A percentile compares a stretch with the other conserved stretches of the same genome.
These are phyloP conservation scores for Xanthoconium separans DNA, from an alignment of 1,284 basidiomycete species.

Conservation along the genomic window DNA sequence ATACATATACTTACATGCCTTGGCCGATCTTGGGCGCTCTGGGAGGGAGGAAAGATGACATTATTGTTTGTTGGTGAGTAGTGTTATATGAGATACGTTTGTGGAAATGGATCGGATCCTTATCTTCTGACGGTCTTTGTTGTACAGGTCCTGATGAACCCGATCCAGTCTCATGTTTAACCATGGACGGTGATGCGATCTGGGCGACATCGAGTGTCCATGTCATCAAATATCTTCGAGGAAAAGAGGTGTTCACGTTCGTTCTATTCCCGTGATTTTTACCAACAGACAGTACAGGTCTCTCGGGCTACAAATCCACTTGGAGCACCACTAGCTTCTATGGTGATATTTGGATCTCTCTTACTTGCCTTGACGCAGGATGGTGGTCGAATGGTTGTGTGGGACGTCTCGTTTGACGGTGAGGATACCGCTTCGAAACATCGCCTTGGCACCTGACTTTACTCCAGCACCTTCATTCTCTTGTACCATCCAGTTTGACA, in stretches of 20 bases:
- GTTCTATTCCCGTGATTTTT: background rate
- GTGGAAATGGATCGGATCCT: background rate
- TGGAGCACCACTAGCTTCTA: conserved; percentile 54
- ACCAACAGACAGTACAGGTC: conserved; percentile 35
- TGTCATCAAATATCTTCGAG: conserved; percentile 80
- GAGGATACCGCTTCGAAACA: background rate
- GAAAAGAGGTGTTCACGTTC: conserved; percentile 69
- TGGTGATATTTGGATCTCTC: conserved; percentile 79
- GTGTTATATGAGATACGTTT: background rate
- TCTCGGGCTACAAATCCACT: conserved; percentile 61
- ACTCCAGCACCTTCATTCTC: conserved; percentile 28
- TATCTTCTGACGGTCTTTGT: conserved; percentile 1
- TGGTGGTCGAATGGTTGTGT: conserved; percentile 78
- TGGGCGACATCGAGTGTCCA: conserved; percentile 76
- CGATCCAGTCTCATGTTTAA: conserved; percentile 73
- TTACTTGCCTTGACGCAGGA: conserved; percentile 79
- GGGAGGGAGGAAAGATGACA: conserved; percentile 93
- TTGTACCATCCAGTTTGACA: conserved; percentile 66
- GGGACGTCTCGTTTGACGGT: conserved; percentile 62
- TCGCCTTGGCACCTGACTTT: conserved; percentile 10
- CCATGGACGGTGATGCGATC: conserved; percentile 84
- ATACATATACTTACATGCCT: conserved; percentile 87
- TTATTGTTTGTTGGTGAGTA: conserved; percentile 88
- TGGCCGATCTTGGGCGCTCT: conserved; percentile 92
- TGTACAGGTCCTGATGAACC: conserved; percentile 74